Evolutionary conservation across 2,329 filamentous ascomycete species (phyloP).

Genomic region (Colletotrichum destructivum): DNA sequence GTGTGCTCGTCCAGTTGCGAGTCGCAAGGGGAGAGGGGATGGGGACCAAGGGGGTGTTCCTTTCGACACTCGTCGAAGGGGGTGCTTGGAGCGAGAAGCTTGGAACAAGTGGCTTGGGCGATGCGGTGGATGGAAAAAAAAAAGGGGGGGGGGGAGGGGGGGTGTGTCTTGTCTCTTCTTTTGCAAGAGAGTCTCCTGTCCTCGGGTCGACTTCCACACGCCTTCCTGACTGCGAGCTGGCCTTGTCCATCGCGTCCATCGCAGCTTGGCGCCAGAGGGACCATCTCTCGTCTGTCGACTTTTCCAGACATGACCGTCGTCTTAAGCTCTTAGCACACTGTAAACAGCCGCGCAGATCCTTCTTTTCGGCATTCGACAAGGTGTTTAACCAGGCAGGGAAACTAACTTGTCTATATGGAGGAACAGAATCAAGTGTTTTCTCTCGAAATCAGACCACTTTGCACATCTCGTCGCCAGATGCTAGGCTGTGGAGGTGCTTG

Average conservation of each 20-base stretch:
- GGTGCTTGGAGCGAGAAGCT: constrained; percentile 32
- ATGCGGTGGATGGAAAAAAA: constrained; percentile 19
- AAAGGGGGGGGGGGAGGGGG: constrained; percentile 8
- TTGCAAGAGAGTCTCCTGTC: constrained; percentile 23
- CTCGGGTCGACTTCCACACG: constrained; percentile 21
- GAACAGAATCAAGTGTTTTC: constrained; percentile 49
- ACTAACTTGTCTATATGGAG: constrained; percentile 41
- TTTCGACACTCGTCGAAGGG: constrained; percentile 18
- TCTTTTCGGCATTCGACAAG: constrained; percentile 31
- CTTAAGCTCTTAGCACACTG: constrained; percentile 12
- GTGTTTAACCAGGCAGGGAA: constrained; percentile 31
- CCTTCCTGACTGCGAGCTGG: constrained; percentile 25
- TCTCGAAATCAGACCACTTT: constrained; percentile 48
- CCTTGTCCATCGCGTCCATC: constrained; percentile 7
- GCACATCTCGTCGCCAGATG: constrained; percentile 46
- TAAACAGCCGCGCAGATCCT: constrained; percentile 35
- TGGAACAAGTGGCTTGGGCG: constrained; percentile 41
- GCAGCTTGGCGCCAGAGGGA: constrained; percentile 3
- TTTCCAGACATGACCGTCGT: constrained; percentile 16
- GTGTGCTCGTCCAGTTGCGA: constrained; percentile 39
- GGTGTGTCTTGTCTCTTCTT: background rate
- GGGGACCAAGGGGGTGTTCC: constrained; percentile 16
- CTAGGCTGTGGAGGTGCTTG: constrained; percentile 36
- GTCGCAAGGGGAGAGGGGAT: constrained; percentile 21
- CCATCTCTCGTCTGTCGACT: constrained; percentile 27